Evolutionary conservation across 345 rosid genomes (phyloP).

Genomic region (Xanthoceras sorbifolium): DNA sequence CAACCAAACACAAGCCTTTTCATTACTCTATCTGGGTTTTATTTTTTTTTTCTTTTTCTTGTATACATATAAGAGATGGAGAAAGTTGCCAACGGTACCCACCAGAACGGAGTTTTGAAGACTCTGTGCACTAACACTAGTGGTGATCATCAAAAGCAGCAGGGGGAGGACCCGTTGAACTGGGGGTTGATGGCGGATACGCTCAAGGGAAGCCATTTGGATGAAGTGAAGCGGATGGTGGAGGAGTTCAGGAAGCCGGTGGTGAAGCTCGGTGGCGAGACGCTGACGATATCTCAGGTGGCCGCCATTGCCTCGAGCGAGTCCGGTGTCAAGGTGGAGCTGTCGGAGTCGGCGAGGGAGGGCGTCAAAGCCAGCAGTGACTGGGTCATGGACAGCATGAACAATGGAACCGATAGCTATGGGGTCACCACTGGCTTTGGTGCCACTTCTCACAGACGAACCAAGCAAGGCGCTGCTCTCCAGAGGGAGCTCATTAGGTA

Average conservation of each 20-base stretch:
- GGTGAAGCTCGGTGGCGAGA: constrained; percentile 78
- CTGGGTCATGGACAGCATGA: constrained; percentile 80
- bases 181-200: constrained; percentile 74
- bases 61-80: constrained; percentile 2
- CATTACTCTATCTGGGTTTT: not conserved
- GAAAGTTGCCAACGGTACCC: not conserved
- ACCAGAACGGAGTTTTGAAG: constrained; percentile 10
- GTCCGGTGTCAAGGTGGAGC: constrained; percentile 45
- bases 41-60: no score
- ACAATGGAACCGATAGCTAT: constrained; percentile 70
- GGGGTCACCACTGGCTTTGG: constrained; percentile 86
- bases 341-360: constrained; percentile 57
- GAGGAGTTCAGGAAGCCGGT: constrained; percentile 57
- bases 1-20: not conserved
- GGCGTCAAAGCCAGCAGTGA: constrained; percentile 76
- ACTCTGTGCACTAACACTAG: constrained; percentile 20
- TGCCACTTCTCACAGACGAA: constrained; percentile 68
- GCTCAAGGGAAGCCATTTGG: constrained; percentile 75
- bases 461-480: constrained; percentile 69
- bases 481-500: constrained; percentile 80
- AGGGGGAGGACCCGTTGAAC: constrained; percentile 44
- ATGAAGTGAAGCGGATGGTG: constrained; percentile 83
- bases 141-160: constrained; percentile 24
- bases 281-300: constrained; percentile 76
- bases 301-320: constrained; percentile 51